A percentile compares a stretch with the other conserved stretches of the same genome.
Evolutionary conservation across 176 grass and related monocot genomes (phyloP).

Genomic region (Thinopyrum elongatum): DNA sequence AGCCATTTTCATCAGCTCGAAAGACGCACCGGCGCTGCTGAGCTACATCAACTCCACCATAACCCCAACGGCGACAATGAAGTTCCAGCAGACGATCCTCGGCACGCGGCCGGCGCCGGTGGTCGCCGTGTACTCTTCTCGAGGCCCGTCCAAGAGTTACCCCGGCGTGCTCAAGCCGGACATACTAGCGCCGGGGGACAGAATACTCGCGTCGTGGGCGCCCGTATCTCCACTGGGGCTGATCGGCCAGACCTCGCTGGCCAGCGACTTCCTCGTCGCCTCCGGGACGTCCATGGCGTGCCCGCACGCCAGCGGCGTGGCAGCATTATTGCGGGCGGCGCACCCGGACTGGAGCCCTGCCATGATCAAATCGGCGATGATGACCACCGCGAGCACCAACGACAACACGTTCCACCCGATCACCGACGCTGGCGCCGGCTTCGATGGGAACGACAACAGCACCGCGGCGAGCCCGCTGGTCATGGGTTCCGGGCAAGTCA

Average conservation of each 20-base stretch:
- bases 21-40: slow-evolving; percentile 39
- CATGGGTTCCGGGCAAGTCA: slow-evolving; percentile 69
- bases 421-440: slow-evolving; percentile 24
- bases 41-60: slow-evolving; percentile 43
- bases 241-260: slow-evolving; percentile 21
- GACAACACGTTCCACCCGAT: slow-evolving; percentile 54
- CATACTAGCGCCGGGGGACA: slow-evolving; percentile 50
- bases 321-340: slow-evolving; percentile 50
- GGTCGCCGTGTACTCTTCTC: slow-evolving; percentile 43
- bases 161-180: slow-evolving; percentile 67
- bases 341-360: slow-evolving; percentile 57
- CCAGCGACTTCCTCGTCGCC: slow-evolving; percentile 25
- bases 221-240: background rate
- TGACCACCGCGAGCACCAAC: slow-evolving; percentile 53
- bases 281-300: slow-evolving; percentile 78
- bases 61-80: slow-evolving; percentile 33
- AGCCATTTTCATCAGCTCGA: slow-evolving; percentile 31
- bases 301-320: slow-evolving; percentile 63
- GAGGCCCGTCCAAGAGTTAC: slow-evolving; percentile 52
- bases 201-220: slow-evolving; percentile 41
- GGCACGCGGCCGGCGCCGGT: slow-evolving; percentile 35
- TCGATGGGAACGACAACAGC: background rate
- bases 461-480: slow-evolving; percentile 49
- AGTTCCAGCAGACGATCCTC: slow-evolving; percentile 57
- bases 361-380: slow-evolving; percentile 80